Conservation (phyloP, 1,139 yeast species). For the Hyphopichia buzzinii region DNA sequence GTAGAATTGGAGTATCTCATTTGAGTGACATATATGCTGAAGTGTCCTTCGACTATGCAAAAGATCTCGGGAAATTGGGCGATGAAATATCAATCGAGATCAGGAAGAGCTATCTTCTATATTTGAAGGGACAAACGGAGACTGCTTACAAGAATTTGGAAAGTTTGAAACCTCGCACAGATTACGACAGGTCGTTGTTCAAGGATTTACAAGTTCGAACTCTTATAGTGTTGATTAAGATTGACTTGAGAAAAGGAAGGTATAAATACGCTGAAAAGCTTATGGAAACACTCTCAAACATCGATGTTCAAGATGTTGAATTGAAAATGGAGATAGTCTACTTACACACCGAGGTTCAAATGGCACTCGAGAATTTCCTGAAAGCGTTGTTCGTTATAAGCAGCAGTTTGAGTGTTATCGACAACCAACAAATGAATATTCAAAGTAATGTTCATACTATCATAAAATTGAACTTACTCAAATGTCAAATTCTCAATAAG, state of each 20-base stretch:
- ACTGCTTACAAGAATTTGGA: constrained; percentile 30
- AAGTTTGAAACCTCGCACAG: constrained; percentile 19
- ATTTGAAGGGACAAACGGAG: constrained; percentile 39
- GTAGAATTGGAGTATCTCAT: constrained; percentile 45
- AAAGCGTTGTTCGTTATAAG: constrained; percentile 38
- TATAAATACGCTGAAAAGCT: constrained; percentile 25
- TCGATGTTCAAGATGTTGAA: constrained; percentile 32
- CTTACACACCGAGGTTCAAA: constrained; percentile 29
- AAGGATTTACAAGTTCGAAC: constrained; percentile 38
- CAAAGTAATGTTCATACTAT: constrained; percentile 34
- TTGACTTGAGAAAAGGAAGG: constrained; percentile 37
- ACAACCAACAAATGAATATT: constrained; percentile 18
- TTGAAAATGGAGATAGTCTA: constrained; percentile 26
- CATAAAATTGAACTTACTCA: constrained; percentile 43
- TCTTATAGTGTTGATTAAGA: constrained; percentile 33
- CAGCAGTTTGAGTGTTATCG: constrained; percentile 18
- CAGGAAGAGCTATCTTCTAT: constrained; percentile 35
- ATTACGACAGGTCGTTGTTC: constrained; percentile 29
- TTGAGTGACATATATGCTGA: constrained; percentile 47
- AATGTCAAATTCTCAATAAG: constrained; percentile 37
- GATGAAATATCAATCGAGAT: constrained; percentile 39
- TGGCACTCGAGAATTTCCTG: constrained; percentile 26
- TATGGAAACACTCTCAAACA: constrained; percentile 17
- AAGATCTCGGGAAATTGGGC: constrained; percentile 26
- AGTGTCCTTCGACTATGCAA: constrained; percentile 37